Evolutionary conservation across 352 stramenopile genomes (phyloP).

Genomic region (Phytophthora boehmeriae): DNA sequence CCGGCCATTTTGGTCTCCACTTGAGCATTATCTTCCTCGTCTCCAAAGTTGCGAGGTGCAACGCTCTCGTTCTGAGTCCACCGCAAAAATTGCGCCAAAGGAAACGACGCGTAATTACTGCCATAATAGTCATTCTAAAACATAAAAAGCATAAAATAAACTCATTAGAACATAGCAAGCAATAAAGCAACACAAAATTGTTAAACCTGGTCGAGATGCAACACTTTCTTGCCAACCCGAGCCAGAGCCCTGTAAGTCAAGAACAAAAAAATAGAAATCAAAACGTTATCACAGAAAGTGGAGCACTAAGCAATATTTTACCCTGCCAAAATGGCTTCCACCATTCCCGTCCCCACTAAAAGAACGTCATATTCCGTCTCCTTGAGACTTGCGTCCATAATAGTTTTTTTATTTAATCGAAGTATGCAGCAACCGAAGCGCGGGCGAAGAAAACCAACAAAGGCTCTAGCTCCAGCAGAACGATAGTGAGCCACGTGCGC

Average conservation of each 20-base stretch:
- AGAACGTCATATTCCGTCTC: conserved; percentile 76
- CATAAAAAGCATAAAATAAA: neutral
- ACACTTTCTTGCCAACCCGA: conserved; percentile 72
- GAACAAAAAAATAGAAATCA: neutral
- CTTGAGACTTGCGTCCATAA: conserved; percentile 63
- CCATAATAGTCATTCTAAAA: conserved; percentile 84
- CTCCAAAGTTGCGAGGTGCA: conserved; percentile 36
- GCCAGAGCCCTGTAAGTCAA: conserved; percentile 52
- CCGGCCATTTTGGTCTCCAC: neutral
- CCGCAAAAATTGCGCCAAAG: conserved; percentile 56
- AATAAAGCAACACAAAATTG: neutral
- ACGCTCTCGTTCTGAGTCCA: conserved; percentile 64
- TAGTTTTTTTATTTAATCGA: conserved; percentile 10
- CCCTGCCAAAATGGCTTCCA: conserved; percentile 78
- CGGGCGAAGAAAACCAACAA: conserved; percentile 36
- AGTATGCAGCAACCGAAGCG: conserved; percentile 24
- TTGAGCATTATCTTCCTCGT: conserved; percentile 31
- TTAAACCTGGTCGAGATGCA: conserved; percentile 75
- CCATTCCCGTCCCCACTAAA: conserved; percentile 82
- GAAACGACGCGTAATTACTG: conserved; percentile 80
- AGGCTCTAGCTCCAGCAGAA: conserved; percentile 27
- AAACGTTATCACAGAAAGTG: too few species aligned
- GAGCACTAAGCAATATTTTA: conserved; percentile 29
- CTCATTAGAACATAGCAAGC: conserved; percentile 2
- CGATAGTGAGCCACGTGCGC: conserved; percentile 27